Percentiles rank a stretch among this genome's conserved stretches.
phyloP scores from a whole-genome alignment of 495 filamentous ascomycete species.

The Aspergillus taichungensis region DNA sequence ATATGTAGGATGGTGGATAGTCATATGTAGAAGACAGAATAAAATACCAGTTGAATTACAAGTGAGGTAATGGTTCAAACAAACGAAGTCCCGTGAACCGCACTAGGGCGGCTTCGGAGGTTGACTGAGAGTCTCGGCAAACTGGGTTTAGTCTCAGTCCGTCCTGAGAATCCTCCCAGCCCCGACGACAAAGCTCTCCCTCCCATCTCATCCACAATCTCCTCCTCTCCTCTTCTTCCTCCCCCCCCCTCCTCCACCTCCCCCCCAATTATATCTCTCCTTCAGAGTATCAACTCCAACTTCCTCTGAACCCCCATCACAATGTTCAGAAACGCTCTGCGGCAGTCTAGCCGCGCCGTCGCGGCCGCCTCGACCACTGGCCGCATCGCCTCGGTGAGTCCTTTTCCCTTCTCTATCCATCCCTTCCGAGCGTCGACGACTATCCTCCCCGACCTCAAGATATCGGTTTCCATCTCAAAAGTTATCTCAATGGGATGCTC shows the following conservation, averaged over 20 bases:
- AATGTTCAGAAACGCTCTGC: slow-evolving; percentile 98
- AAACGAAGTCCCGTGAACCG: slow-evolving; percentile 15
- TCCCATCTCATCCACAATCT: slow-evolving; percentile 41
- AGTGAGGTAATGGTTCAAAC: too few species aligned
- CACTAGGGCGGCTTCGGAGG: slow-evolving; percentile 43
- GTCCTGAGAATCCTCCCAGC: slow-evolving; percentile 40
- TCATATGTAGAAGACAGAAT: too few species aligned
- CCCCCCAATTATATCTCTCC: slow-evolving; percentile 43
- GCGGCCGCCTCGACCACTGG: slow-evolving; percentile 84
- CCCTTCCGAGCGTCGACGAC: slow-evolving; percentile 15
- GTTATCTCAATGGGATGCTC: slow-evolving; percentile 31
- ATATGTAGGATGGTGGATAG: too few species aligned
- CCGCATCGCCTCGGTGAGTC: slow-evolving; percentile 88
- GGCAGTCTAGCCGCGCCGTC: slow-evolving; percentile 88
- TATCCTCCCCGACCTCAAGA: slow-evolving; percentile 19
- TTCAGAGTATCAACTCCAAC: slow-evolving; percentile 41
- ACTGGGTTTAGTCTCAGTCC: slow-evolving; percentile 40
- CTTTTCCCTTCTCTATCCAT: slow-evolving; percentile 27
- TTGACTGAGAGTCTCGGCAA: slow-evolving; percentile 27
- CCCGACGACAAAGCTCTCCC: slow-evolving; percentile 49
- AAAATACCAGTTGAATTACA: too few species aligned
- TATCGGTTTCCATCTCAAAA: slow-evolving; percentile 29
- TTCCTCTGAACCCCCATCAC: slow-evolving; percentile 46
- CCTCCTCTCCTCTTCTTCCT: slow-evolving; percentile 35
- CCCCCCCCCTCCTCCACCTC: slow-evolving; percentile 34